These are phyloP conservation scores for Berberis thunbergii DNA, from an alignment of 164 flowering plant species.

Conservation along the genomic window DNA sequence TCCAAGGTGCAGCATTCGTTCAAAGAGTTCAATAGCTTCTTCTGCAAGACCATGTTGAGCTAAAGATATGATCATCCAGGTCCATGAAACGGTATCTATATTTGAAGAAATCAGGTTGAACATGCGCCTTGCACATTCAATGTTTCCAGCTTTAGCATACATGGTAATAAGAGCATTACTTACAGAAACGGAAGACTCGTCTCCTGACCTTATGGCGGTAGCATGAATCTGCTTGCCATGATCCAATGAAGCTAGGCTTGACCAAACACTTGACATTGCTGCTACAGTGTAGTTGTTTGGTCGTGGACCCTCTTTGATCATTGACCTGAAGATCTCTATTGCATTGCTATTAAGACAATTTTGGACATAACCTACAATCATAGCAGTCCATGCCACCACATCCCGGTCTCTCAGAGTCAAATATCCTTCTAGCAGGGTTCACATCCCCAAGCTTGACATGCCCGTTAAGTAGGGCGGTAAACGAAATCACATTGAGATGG, in stretches of 20 bases:
- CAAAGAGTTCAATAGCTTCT: slow-evolving; percentile 64
- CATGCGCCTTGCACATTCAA: slow-evolving; percentile 39
- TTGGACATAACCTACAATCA: slow-evolving; percentile 81
- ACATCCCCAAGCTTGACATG: slow-evolving; percentile 69
- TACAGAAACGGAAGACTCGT: slow-evolving; percentile 50
- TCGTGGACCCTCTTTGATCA: slow-evolving; percentile 58
- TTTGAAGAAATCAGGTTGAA: slow-evolving; percentile 28
- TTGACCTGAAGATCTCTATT: slow-evolving; percentile 48
- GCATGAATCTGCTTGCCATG: slow-evolving; percentile 79
- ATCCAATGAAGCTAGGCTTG: slow-evolving; percentile 59
- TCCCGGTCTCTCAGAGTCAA: slow-evolving; percentile 55
- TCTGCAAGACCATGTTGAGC: slow-evolving; percentile 82
- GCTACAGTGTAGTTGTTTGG: slow-evolving; percentile 74
- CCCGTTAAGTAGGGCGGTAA: slow-evolving; percentile 74
- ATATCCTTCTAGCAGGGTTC: slow-evolving; percentile 53
- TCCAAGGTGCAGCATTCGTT: slow-evolving; percentile 41
- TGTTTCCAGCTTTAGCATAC: slow-evolving; percentile 75
- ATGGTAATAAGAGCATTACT: slow-evolving; percentile 65
- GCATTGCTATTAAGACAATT: slow-evolving; percentile 56
- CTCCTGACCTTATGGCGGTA: slow-evolving; percentile 41
- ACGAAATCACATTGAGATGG: slow-evolving; percentile 48
- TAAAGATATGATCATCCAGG: slow-evolving; percentile 73
- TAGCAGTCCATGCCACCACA: slow-evolving; percentile 91
- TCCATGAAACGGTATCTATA: slow-evolving; percentile 72
- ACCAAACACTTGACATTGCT: slow-evolving; percentile 57